These are phyloP conservation scores for Tetrahymena malaccensis DNA, from an alignment of 73 alveolate species.

Conservation along the genomic window DNA sequence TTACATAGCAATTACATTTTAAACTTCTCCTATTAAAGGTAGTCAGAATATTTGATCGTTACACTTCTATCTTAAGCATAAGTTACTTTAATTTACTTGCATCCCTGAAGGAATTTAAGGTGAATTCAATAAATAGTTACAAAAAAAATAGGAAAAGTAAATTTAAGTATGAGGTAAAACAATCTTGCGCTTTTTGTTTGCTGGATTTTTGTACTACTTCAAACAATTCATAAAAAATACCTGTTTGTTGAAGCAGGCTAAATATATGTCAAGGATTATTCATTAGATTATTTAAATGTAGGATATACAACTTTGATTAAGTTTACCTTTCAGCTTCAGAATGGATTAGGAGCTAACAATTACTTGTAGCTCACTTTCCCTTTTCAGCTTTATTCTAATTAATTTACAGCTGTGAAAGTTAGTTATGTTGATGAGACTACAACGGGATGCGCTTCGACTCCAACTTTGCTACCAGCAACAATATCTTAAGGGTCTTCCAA, in stretches of 20 bases:
- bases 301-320: neutral
- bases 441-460: neutral
- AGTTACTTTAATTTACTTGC: neutral
- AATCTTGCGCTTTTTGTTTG: neutral
- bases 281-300: neutral
- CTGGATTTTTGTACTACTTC: neutral
- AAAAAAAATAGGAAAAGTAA: neutral
- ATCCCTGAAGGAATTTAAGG: neutral
- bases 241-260: neutral
- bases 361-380: neutral
- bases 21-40: neutral
- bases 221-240: neutral
- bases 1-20: neutral
- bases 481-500: neutral
- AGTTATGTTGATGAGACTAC: neutral
- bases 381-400: neutral
- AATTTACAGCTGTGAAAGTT: neutral
- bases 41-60: neutral
- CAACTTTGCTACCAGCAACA: neutral
- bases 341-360: neutral
- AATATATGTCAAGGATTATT: neutral
- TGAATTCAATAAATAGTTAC: neutral
- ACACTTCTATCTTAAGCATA: neutral
- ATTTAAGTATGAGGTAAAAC: neutral
- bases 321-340: neutral